Evolutionary conservation across 2,329 filamentous ascomycete genomes (phyloP).

Genomic region (Colletotrichum lindemuthianum): DNA sequence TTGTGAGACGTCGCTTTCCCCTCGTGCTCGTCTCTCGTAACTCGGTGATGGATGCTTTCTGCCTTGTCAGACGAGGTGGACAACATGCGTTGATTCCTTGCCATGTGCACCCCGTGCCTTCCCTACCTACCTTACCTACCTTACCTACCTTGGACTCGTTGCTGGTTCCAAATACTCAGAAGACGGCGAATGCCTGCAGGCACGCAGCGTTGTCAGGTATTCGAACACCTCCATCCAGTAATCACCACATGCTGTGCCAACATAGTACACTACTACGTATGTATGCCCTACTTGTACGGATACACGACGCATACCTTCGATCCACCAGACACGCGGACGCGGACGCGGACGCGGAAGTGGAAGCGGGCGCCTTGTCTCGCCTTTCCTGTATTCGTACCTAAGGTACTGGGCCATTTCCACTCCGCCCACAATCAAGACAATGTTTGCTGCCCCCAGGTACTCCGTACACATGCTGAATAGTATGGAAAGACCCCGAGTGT

Average conservation of each 20-base stretch:
- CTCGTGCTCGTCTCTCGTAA: slow-evolving; percentile 16
- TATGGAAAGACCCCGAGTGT: background rate
- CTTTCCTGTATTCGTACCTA: slow-evolving; percentile 6
- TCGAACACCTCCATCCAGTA: too few relatives aligned
- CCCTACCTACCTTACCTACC: too few relatives aligned
- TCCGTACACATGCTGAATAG: background rate
- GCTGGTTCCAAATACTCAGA: too few relatives aligned
- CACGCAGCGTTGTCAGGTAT: too few relatives aligned
- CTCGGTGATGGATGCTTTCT: slow-evolving; percentile 7
- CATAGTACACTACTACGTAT: too few relatives aligned
- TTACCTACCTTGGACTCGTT: too few relatives aligned
- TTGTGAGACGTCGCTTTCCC: slow-evolving; percentile 25
- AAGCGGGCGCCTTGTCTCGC: slow-evolving; percentile 19
- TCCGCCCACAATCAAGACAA: background rate
- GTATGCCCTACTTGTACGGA: too few relatives aligned
- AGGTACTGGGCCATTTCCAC: background rate
- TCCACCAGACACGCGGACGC: slow-evolving; percentile 11
- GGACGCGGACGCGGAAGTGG: background rate
- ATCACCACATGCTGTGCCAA: too few relatives aligned
- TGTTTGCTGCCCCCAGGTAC: slow-evolving; percentile 10
- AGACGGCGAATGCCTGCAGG: too few relatives aligned
- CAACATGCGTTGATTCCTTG: too few relatives aligned
- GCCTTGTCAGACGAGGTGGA: background rate
- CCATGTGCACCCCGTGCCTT: too few relatives aligned
- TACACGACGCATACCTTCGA: too few relatives aligned